phyloP scores from a whole-genome alignment of 176 grass and related monocot species.

The Dactylis glomerata region DNA sequence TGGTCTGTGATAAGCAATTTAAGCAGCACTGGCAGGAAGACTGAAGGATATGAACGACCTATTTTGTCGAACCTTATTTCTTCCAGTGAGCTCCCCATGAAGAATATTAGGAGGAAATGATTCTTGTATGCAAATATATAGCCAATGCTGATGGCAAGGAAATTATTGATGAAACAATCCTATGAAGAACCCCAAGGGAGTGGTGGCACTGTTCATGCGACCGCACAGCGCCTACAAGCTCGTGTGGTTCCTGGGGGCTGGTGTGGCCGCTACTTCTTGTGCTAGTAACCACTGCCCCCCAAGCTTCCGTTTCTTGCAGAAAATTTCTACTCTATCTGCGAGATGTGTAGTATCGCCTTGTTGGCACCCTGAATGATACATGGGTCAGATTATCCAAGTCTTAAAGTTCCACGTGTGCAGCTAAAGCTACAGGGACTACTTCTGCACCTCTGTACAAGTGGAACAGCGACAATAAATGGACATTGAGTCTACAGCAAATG shows the following conservation, averaged over 20 bases:
- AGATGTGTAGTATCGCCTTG: background rate
- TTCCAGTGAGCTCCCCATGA: constrained; percentile 15
- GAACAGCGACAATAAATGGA: constrained; percentile 51
- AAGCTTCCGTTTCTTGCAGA: background rate
- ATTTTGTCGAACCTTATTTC: constrained; percentile 73
- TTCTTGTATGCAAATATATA: constrained; percentile 14
- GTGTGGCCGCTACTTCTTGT: background rate
- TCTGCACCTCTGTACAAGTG: constrained; percentile 47
- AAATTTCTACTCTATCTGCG: background rate
- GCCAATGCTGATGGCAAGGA: background rate
- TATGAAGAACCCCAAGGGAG: background rate
- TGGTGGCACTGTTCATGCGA: background rate
- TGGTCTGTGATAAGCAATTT: constrained; percentile 98
- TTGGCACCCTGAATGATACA: background rate
- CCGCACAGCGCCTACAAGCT: background rate
- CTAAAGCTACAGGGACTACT: constrained; percentile 67
- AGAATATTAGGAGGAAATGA: constrained; percentile 28
- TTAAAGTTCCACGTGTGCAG: constrained; percentile 63
- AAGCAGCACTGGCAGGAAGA: constrained; percentile 42
- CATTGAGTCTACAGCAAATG: constrained; percentile 14
- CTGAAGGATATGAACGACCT: constrained; percentile 31
- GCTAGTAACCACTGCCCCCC: background rate
- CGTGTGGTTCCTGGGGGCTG: background rate
- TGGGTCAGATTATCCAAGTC: constrained; percentile 3
- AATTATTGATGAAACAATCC: background rate